Conservation (phyloP, 306 rosid genomes). For the Adenanthera pavonina region DNA sequence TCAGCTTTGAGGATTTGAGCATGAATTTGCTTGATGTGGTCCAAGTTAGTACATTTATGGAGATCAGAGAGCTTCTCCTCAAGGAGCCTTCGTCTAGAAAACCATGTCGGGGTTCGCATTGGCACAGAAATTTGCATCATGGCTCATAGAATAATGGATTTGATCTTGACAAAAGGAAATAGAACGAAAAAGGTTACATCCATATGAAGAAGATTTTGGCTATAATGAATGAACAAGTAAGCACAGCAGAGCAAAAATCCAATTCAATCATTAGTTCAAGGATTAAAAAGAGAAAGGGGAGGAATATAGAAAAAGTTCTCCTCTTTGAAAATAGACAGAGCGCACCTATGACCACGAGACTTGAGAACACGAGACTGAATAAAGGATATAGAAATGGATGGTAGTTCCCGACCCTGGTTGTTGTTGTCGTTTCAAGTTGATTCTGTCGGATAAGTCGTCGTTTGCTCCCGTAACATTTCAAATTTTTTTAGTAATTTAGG, state of each 20-base stretch:
- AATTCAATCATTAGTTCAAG: neutral
- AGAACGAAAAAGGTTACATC: neutral
- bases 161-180: neutral
- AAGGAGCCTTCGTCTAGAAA: constrained; percentile 66
- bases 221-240: neutral
- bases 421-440: too few species aligned
- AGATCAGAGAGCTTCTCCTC: constrained; percentile 78
- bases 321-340: neutral
- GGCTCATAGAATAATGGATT: neutral
- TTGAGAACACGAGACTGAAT: neutral
- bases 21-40: constrained; percentile 67
- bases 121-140: constrained; percentile 61
- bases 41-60: constrained; percentile 63
- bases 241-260: neutral
- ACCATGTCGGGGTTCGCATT: constrained; percentile 70
- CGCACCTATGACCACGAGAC: too few species aligned
- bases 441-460: too few species aligned
- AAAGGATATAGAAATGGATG: too few species aligned
- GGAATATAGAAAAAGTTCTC: neutral
- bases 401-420: too few species aligned
- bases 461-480: too few species aligned
- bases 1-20: constrained; percentile 74
- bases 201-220: neutral
- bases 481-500: too few species aligned
- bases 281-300: neutral